These are phyloP conservation scores for Plantago ovata DNA, from an alignment of 257 asterid species.

Conservation along the genomic window DNA sequence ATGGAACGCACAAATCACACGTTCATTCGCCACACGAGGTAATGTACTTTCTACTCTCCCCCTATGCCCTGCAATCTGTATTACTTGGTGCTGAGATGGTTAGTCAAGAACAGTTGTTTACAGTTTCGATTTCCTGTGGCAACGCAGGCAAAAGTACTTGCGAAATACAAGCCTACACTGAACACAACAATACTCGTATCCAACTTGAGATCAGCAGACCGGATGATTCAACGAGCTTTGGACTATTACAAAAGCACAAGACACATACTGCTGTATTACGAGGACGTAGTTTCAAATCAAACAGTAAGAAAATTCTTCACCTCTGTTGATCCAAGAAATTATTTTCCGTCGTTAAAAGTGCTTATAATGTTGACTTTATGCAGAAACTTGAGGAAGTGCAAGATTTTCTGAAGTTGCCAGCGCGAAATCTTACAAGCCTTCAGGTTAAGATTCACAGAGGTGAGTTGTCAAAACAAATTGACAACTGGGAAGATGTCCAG, in stretches of 20 bases:
- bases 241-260: constrained; percentile 60
- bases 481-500: constrained; percentile 53
- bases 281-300: constrained; percentile 54
- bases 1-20: constrained; percentile 87
- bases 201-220: constrained; percentile 37
- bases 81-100: too few relatives aligned
- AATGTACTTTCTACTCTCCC: neutral
- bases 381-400: constrained; percentile 76
- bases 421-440: constrained; percentile 49
- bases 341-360: neutral
- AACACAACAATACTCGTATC: constrained; percentile 45
- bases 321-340: neutral
- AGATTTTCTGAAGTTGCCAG: constrained; percentile 66
- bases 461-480: constrained; percentile 40
- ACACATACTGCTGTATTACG: constrained; percentile 69
- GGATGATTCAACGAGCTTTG: constrained; percentile 36
- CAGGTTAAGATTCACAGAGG: constrained; percentile 84
- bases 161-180: constrained; percentile 60
- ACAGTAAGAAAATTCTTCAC: constrained; percentile 30
- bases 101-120: too few relatives aligned
- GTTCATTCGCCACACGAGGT: constrained; percentile 80
- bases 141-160: constrained; percentile 71
- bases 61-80: too few relatives aligned
- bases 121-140: neutral
- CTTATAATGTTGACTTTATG: neutral